Evolutionary conservation across 2,329 filamentous ascomycete genomes (phyloP), one percentile per base, ranked within the genome.

Genomic region (Penicillium sp.): DNA sequence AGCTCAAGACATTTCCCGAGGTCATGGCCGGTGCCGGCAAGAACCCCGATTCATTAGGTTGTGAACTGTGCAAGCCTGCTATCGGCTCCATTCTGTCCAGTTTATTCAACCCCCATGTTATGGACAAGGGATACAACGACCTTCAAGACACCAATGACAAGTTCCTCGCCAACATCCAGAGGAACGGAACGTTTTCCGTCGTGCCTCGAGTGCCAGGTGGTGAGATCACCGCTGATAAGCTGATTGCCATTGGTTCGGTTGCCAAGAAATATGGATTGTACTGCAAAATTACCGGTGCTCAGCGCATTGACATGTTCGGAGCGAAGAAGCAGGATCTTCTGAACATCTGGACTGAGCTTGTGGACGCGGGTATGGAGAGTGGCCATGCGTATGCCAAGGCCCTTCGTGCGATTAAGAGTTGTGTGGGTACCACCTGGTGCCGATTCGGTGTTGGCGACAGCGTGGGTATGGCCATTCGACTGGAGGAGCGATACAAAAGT

Each of bases 241-340:
- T 97, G 55, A 89, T 96, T 51, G 85, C 88, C 59, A 93, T 97
- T 61, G 93, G 92, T 0, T 86, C 88, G 58, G 91, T 97, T 0
- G 93, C 92, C 0, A 91, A 91, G 80, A 89, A 94, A 73, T 96
- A 92, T 71, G 84, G 85, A 38, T 81, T 97, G 6, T 97, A 97
- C 79, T 92, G 89, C 72, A 97, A 97, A 78, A 96, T 97, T 73
- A 97, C 93, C 0, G 93, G 93, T 58, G 93, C 91, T 1, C 93
- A 97, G 77, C 87, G 93, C 58, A 96, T 97, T 71, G 93, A 97
- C 76, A 86, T 97, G 88, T 97, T 97, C 71, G 93, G 93, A 43
- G 93, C 93, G 0, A 88, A 88, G 77, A 96, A 96, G 78, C 90
- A 95, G 66, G 92, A 97, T 74, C 82, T 97, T 19, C 82, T 91